Percentiles rank a stretch among this genome's conserved stretches.
Evolutionary conservation across 371 early-diverging fungal species (phyloP).

Genomic region (Apophysomyces sp.): DNA sequence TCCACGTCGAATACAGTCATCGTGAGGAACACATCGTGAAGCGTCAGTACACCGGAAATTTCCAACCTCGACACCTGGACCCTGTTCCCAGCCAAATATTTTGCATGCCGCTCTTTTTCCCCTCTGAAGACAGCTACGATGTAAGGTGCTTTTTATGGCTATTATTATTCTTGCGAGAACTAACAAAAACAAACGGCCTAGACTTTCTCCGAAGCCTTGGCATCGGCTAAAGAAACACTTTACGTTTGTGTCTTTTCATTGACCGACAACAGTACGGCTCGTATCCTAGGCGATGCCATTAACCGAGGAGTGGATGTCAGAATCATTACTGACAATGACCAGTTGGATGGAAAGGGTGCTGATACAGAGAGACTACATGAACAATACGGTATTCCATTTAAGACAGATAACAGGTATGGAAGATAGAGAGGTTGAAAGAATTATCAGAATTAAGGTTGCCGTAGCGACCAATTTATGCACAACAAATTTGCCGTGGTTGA

Average conservation of each 20-base stretch:
- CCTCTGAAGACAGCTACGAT: constrained; percentile 43
- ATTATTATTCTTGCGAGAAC: too few species aligned
- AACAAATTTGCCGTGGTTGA: constrained; percentile 70
- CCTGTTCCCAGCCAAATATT: constrained; percentile 25
- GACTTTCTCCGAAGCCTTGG: constrained; percentile 45
- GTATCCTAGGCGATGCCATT: constrained; percentile 47
- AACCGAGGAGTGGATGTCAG: constrained; percentile 57
- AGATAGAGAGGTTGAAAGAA: constrained; percentile 2
- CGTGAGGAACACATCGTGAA: constrained; percentile 9
- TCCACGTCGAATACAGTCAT: background rate
- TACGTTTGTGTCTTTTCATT: constrained; percentile 58
- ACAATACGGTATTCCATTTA: constrained; percentile 45
- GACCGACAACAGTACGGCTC: constrained; percentile 58
- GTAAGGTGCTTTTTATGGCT: too few species aligned
- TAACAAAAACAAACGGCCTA: constrained; percentile 26
- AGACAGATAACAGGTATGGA: constrained; percentile 34
- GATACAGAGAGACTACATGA: constrained; percentile 50
- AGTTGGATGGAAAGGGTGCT: constrained; percentile 50
- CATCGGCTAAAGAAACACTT: constrained; percentile 46
- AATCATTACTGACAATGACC: constrained; percentile 65
- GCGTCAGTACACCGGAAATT: background rate
- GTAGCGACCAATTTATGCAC: constrained; percentile 59
- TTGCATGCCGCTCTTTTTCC: constrained; percentile 58
- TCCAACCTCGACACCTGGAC: constrained; percentile 12
- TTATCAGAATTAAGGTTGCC: background rate